phyloP scores from a whole-genome alignment of 345 rosid genomes.

The Cardamine resedifolia region DNA sequence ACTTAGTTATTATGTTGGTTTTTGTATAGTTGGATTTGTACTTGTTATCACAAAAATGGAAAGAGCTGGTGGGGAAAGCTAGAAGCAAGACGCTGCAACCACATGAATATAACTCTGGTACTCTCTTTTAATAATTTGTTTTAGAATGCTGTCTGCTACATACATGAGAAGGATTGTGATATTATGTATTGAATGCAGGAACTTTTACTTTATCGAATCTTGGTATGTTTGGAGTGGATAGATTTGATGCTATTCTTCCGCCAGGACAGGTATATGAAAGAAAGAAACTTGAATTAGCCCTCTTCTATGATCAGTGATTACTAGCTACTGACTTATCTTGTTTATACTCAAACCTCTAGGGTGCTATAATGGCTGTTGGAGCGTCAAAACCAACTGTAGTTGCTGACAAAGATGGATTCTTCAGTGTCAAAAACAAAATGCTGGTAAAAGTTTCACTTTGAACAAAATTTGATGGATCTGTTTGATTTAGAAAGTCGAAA shows the following conservation, averaged over 20 bases:
- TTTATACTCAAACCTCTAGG: slow-evolving; percentile 48
- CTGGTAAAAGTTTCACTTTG: slow-evolving; percentile 53
- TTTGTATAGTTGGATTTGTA: slow-evolving; percentile 78
- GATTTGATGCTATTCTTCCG: slow-evolving; percentile 98
- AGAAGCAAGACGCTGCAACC: slow-evolving; percentile 90
- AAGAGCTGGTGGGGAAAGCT: slow-evolving; percentile 92
- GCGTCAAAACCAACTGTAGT: slow-evolving; percentile 91
- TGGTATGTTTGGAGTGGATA: slow-evolving; percentile 96
- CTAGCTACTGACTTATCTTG: background rate
- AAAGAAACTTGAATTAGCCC: background rate
- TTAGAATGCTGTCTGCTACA: background rate
- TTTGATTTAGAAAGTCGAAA: background rate
- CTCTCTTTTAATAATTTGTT: background rate
- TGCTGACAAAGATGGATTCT: slow-evolving; percentile 86
- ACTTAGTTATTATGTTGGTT: slow-evolving; percentile 14
- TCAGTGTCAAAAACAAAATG: slow-evolving; percentile 86
- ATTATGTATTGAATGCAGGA: slow-evolving; percentile 47
- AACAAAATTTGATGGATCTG: background rate
- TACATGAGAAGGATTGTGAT: slow-evolving; percentile 8
- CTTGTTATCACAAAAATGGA: slow-evolving; percentile 88
- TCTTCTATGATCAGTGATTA: slow-evolving; percentile 17
- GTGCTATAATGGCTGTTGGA: slow-evolving; percentile 99
- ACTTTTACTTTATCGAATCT: slow-evolving; percentile 92
- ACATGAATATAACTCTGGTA: slow-evolving; percentile 92
- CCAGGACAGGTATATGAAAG: slow-evolving; percentile 71